Conservation (phyloP, 441 rosid genomes). For the Eutrema salsugineum region DNA sequence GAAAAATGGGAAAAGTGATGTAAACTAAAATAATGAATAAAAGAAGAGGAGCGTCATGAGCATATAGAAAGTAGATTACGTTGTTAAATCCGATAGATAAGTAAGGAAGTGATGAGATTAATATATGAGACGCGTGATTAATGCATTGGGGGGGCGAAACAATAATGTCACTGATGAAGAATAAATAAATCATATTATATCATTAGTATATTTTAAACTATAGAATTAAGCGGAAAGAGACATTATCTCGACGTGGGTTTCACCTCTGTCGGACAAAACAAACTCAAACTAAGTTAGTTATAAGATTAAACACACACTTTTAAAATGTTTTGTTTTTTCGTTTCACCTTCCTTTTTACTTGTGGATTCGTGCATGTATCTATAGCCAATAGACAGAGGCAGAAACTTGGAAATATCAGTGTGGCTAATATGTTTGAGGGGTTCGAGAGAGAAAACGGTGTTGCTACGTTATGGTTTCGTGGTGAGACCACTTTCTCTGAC, state of each 20-base stretch:
- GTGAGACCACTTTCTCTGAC: constrained; percentile 36
- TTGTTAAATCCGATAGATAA: constrained; percentile 17
- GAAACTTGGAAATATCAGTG: constrained; percentile 2
- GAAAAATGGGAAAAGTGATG: constrained; percentile 11
- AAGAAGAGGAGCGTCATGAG: constrained; percentile 31
- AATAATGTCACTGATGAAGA: background rate
- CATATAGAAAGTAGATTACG: constrained; percentile 22
- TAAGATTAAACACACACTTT: background rate
- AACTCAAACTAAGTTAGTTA: constrained; percentile 1
- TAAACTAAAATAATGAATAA: constrained; percentile 8
- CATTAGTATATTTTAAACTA: background rate
- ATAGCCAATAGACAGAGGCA: background rate
- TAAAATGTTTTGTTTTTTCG: background rate
- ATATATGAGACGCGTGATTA: constrained; percentile 2
- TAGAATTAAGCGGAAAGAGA: constrained; percentile 1
- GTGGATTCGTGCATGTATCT: background rate
- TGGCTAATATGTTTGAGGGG: constrained; percentile 15
- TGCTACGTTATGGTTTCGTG: constrained; percentile 7
- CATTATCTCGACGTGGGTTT: constrained; percentile 10
- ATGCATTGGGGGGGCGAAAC: background rate
- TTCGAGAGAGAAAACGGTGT: constrained; percentile 26
- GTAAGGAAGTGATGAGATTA: background rate
- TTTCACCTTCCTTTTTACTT: background rate
- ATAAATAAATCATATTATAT: background rate
- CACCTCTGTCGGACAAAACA: constrained; percentile 4